These are phyloP conservation scores for Pseudozyma thailandica DNA, from an alignment of 1,284 basidiomycete genomes.

Conservation along the genomic window DNA sequence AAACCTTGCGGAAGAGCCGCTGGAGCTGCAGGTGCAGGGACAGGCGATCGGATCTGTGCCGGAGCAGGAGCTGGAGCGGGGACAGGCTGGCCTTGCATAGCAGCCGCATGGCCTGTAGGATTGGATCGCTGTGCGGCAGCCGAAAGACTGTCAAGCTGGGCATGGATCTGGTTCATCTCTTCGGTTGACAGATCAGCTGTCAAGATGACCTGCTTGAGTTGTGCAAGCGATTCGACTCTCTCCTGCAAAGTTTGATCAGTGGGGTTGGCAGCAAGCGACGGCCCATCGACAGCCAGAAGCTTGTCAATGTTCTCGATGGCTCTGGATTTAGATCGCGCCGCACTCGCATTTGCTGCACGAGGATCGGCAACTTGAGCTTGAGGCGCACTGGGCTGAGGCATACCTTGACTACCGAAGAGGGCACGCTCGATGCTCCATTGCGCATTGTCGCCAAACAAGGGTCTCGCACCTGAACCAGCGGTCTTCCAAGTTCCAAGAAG, in stretches of 20 bases:
- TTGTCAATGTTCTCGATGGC: conserved; percentile 61
- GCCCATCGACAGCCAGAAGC: conserved; percentile 52
- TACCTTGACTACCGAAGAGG: conserved; percentile 59
- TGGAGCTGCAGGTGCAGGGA: conserved; percentile 40
- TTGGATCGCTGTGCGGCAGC: conserved; percentile 13
- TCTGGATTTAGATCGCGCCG: conserved; percentile 37
- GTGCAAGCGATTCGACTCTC: conserved; percentile 52
- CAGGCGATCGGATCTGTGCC: conserved; percentile 8
- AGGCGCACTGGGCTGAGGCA: conserved; percentile 30
- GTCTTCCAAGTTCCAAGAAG: conserved; percentile 64
- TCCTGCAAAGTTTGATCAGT: conserved; percentile 32
- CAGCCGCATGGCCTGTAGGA: conserved; percentile 59
- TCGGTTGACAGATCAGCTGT: conserved; percentile 79
- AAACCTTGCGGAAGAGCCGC: conserved; percentile 51
- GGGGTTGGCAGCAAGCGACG: conserved; percentile 49
- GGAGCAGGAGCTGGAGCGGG: conserved; percentile 3
- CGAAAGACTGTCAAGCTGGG: conserved; percentile 78
- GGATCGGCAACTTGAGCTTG: conserved; percentile 27
- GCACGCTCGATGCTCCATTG: conserved; percentile 62
- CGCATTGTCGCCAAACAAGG: conserved; percentile 60
- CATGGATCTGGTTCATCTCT: conserved; percentile 81
- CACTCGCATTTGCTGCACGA: conserved; percentile 10
- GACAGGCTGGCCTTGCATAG: conserved; percentile 31
- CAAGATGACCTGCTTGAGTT: conserved; percentile 82
- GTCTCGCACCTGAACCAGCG: conserved; percentile 47